A percentile compares a stretch with the other conserved stretches of the same genome.
These are phyloP conservation scores for Achaetomium macrosporum DNA, from an alignment of 2,329 filamentous ascomycete species.

Conservation along the genomic window DNA sequence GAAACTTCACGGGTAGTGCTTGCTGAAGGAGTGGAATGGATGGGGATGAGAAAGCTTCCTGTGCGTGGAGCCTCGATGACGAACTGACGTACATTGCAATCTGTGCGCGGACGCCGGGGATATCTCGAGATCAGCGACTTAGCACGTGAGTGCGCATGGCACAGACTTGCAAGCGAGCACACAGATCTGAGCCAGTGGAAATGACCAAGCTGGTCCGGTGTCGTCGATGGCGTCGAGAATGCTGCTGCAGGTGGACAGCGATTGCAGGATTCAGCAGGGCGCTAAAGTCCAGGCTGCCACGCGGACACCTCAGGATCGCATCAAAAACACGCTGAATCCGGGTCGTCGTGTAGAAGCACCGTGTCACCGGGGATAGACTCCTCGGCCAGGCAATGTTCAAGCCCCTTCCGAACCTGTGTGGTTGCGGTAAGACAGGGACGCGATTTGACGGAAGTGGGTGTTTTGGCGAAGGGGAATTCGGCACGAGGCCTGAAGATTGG, in stretches of 20 bases:
- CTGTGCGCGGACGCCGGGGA: not conserved
- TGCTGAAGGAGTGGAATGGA: no score
- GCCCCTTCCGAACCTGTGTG: not conserved
- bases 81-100: not conserved
- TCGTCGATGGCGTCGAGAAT: not conserved
- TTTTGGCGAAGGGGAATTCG: constrained; percentile 8
- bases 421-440: constrained; percentile 7
- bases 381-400: not conserved
- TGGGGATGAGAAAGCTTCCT: not conserved
- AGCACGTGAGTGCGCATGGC: not conserved
- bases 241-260: not conserved
- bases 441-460: constrained; percentile 1
- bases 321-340: not conserved
- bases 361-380: not conserved
- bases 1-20: no score
- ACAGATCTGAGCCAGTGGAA: not conserved
- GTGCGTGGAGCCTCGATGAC: no score
- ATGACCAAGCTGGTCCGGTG: no score
- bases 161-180: not conserved
- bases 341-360: not conserved
- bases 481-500: constrained; percentile 19
- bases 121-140: not conserved
- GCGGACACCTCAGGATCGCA: not conserved
- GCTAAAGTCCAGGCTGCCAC: not conserved
- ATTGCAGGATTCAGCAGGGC: not conserved